Evolutionary conservation across 306 rosid species (phyloP).

Genomic region (Inga laurina): DNA sequence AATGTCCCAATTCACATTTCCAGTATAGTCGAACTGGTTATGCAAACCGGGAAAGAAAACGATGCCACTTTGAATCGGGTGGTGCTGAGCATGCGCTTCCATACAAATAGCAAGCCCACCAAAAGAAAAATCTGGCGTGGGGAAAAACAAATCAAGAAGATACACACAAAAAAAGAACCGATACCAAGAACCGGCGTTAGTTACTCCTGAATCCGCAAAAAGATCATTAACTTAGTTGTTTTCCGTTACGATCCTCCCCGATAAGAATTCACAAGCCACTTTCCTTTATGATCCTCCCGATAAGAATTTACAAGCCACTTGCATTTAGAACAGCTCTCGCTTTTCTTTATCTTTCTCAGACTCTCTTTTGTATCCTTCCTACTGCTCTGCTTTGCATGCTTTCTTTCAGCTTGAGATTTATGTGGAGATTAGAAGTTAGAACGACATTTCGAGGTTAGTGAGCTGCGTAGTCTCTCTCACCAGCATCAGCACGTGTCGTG

Average conservation of each 20-base stretch:
- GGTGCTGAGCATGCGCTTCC: constrained; percentile 29
- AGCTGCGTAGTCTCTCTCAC: neutral
- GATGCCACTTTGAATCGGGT: constrained; percentile 26
- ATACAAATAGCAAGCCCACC: constrained; percentile 26
- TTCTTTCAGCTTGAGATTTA: neutral
- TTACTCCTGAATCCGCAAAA: neutral
- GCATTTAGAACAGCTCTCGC: constrained; percentile 6
- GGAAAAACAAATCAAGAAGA: neutral
- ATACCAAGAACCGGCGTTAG: neutral
- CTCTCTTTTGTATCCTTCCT: neutral
- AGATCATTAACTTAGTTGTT: neutral
- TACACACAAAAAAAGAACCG: neutral
- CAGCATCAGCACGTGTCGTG: neutral
- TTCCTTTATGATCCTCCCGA: constrained; percentile 31
- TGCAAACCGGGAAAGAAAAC: constrained; percentile 11
- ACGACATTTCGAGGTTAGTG: neutral
- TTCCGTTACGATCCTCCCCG: constrained; percentile 31
- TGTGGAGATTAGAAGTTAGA: neutral
- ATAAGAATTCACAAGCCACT: neutral
- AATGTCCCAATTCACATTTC: constrained; percentile 6
- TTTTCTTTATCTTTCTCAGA: neutral
- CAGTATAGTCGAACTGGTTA: neutral
- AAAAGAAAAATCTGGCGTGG: constrained; percentile 22
- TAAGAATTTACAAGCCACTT: neutral
- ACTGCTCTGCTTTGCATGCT: neutral